These are phyloP conservation scores for Phytophthora pinifolia DNA, from an alignment of 352 stramenopile species.

Conservation along the genomic window DNA sequence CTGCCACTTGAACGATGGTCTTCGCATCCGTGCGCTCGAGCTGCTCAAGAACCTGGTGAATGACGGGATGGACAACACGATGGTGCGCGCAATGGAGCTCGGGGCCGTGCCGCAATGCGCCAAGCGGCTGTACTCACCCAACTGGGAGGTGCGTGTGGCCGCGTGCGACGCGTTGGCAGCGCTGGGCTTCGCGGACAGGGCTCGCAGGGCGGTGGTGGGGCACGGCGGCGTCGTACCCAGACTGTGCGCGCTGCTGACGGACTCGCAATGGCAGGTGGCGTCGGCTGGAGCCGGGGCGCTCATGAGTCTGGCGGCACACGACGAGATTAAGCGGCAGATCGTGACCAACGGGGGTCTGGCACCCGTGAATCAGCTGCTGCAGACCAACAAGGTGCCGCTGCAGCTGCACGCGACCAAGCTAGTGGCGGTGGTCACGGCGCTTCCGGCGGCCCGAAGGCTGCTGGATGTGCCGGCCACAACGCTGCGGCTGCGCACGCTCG, in stretches of 20 bases:
- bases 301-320: slow-evolving; percentile 63
- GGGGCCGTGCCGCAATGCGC: slow-evolving; percentile 42
- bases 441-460: slow-evolving; percentile 46
- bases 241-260: slow-evolving; percentile 57
- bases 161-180: slow-evolving; percentile 56
- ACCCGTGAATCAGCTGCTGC: slow-evolving; percentile 60
- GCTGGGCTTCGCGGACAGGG: slow-evolving; percentile 62
- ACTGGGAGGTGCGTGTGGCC: slow-evolving; percentile 42
- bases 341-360: slow-evolving; percentile 47
- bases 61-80: slow-evolving; percentile 54
- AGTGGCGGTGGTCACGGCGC: slow-evolving; percentile 56
- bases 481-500: slow-evolving; percentile 48
- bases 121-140: slow-evolving; percentile 43
- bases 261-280: slow-evolving; percentile 56
- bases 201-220: slow-evolving; percentile 54
- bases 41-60: slow-evolving; percentile 71
- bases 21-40: slow-evolving; percentile 53
- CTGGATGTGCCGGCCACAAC: slow-evolving; percentile 57
- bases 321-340: slow-evolving; percentile 71
- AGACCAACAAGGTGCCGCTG: slow-evolving; percentile 53
- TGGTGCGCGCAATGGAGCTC: slow-evolving; percentile 55
- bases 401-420: slow-evolving; percentile 74
- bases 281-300: slow-evolving; percentile 56
- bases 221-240: slow-evolving; percentile 48
- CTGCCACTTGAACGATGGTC: slow-evolving; percentile 23